phyloP scores from a whole-genome alignment of 176 grass and related monocot genomes.

The barley (Hordeum vulgare) region DNA sequence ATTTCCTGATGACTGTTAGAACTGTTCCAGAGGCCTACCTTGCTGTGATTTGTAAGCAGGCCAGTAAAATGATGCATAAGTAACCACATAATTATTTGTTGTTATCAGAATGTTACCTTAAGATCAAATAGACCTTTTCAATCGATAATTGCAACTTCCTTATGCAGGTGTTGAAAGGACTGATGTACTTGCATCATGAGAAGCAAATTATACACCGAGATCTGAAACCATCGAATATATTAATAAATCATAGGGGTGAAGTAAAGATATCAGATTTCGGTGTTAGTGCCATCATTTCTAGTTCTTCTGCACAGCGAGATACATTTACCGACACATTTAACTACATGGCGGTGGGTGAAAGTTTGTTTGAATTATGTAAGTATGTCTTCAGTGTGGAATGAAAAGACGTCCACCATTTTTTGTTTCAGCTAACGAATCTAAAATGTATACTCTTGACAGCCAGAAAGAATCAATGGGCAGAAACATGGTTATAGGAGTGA shows the following conservation, averaged over 20 bases:
- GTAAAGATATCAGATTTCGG: constrained; percentile 98
- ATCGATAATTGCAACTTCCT: neutral
- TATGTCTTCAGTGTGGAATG: neutral
- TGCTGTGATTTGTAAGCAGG: constrained; percentile 96
- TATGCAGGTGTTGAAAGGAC: constrained; percentile 67
- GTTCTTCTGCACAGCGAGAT: constrained; percentile 74
- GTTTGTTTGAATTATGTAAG: neutral
- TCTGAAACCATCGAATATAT: constrained; percentile 93
- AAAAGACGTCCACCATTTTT: neutral
- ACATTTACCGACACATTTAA: constrained; percentile 75
- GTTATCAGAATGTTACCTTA: constrained; percentile 1
- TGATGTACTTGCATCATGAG: constrained; percentile 78
- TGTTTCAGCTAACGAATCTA: neutral
- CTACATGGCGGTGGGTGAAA: constrained; percentile 89
- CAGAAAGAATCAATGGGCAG: constrained; percentile 76
- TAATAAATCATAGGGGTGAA: constrained; percentile 89
- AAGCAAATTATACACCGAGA: constrained; percentile 81
- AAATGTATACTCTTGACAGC: constrained; percentile 49
- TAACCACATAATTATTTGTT: neutral
- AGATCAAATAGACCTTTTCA: neutral
- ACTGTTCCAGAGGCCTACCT: constrained; percentile 87
- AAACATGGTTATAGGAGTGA: constrained; percentile 84
- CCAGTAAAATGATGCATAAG: constrained; percentile 38
- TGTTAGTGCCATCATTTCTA: constrained; percentile 83
- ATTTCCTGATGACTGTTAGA: constrained; percentile 74